phyloP scores from a whole-genome alignment of 2,329 filamentous ascomycete species.

The Talaromyces sp. region DNA sequence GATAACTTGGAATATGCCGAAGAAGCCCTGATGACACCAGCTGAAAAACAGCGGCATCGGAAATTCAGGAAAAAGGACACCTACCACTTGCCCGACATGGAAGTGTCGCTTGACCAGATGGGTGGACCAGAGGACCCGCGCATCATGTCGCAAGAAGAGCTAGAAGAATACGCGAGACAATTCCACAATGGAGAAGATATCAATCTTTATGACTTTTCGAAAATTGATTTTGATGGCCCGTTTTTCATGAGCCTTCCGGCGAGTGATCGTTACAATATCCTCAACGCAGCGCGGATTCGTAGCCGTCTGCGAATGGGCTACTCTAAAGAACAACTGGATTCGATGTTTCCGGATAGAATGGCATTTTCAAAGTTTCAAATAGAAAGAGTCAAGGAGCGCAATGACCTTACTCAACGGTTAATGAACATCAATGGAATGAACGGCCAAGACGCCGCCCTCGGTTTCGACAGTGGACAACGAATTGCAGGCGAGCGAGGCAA shows the following conservation, averaged over 20 bases:
- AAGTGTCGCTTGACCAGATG: slow-evolving; percentile 74
- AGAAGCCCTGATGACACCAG: slow-evolving; percentile 74
- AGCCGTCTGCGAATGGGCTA: slow-evolving; percentile 91
- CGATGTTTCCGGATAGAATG: slow-evolving; percentile 97
- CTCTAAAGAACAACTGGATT: slow-evolving; percentile 90
- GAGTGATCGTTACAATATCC: slow-evolving; percentile 90
- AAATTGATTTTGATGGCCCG: slow-evolving; percentile 94
- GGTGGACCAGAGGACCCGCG: slow-evolving; percentile 85
- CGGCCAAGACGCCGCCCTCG: slow-evolving; percentile 62
- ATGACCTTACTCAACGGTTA: slow-evolving; percentile 86
- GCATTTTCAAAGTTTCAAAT: slow-evolving; percentile 96
- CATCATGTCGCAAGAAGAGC: slow-evolving; percentile 91
- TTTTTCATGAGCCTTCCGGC: slow-evolving; percentile 91
- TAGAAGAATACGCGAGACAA: slow-evolving; percentile 89
- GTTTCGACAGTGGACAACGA: slow-evolving; percentile 51
- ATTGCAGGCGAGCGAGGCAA: slow-evolving; percentile 71
- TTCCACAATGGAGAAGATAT: slow-evolving; percentile 92
- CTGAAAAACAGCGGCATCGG: slow-evolving; percentile 67
- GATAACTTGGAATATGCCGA: slow-evolving; percentile 80
- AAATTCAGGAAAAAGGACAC: slow-evolving; percentile 88
- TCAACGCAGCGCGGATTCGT: slow-evolving; percentile 85
- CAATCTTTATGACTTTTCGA: slow-evolving; percentile 86
- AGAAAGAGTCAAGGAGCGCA: slow-evolving; percentile 84
- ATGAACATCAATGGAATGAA: slow-evolving; percentile 95
- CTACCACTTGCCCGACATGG: slow-evolving; percentile 87